Base-by-base conservation (phyloP, 1,139 yeast genomes). In the Nakaseomyces kungkrabaensis region DNA sequence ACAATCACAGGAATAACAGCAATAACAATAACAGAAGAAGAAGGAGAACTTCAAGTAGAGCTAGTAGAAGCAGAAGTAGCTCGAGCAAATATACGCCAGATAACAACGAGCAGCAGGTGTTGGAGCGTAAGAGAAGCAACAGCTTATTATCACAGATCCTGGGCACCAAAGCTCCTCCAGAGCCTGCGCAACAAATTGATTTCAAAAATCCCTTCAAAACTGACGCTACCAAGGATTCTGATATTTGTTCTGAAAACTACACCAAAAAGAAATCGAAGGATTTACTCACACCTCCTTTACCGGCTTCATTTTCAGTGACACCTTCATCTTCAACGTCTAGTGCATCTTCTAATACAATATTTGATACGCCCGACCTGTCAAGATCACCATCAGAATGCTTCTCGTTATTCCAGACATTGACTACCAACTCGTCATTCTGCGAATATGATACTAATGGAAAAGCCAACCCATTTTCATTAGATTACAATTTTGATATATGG, bases 11-110 rank as follows among this genome's bases (percentile, higher is more conserved):
- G n/a, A n/a, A 33, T n/a, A 33, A 33, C 10, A 33, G 36, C 36
- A 33, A n/a, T 33, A 33, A 3, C 36, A 33, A 10, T 43, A 31
- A 46, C 47, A n/a, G 46, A 45, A 43, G 51, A 58, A 27, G 34
- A 25, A 41, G 44, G 7, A 27, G 44, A 9, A n/a, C n/a, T 11
- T 27, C 34, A 11, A 27, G 8, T 29, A 27, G 44, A 25, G 38
- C 9, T 26, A 50, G 59, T 49, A 55, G 61, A 46, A 41, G 17
- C 9, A 32, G 29, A 40, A 47, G 37, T 7, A 22, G 27, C 17
- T 33, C 36, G 5, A 25, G 44, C 42, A 24, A 40, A 45, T 3
- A 29, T 38, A 24, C 48, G 34, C 32, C 17, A 8, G 29, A 29
- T 6, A 36, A 31, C 9, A n/a, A 17, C 3, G 38, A 31, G 4